Percentiles rank a stretch among this genome's conserved stretches.
Evolutionary conservation across 75 land plant genomes (phyloP).

Genomic region (Chamaecyparis obtusa): DNA sequence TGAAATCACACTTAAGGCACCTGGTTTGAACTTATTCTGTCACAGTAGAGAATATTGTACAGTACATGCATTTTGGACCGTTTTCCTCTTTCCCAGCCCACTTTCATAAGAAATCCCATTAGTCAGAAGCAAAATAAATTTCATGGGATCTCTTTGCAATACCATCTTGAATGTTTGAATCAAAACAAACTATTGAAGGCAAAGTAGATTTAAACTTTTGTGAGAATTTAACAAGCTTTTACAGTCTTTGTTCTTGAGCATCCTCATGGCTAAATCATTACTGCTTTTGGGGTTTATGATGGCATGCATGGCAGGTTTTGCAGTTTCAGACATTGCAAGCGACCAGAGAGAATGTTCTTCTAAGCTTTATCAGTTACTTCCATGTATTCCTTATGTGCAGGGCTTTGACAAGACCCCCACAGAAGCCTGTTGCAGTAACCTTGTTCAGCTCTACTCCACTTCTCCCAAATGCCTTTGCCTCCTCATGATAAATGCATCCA

Average conservation of each 20-base stretch:
- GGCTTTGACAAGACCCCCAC: neutral
- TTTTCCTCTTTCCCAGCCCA: neutral
- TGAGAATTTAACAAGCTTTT: neutral
- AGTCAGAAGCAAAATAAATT: neutral
- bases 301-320: neutral
- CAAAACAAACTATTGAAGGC: neutral
- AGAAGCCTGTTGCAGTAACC: neutral
- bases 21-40: neutral
- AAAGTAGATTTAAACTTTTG: neutral
- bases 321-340: conserved; percentile 7
- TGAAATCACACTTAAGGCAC: neutral
- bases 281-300: neutral
- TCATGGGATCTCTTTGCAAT: neutral
- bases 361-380: neutral
- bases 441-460: neutral
- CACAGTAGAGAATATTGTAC: neutral
- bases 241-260: neutral
- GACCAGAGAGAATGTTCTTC: neutral
- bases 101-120: neutral
- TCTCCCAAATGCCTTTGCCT: conserved; percentile 9
- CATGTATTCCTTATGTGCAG: neutral
- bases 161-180: neutral
- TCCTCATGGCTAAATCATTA: neutral
- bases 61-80: neutral
- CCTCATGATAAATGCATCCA: neutral